These are phyloP conservation scores for Mycena galopus DNA, from an alignment of 768 basidiomycete genomes.

Conservation along the genomic window DNA sequence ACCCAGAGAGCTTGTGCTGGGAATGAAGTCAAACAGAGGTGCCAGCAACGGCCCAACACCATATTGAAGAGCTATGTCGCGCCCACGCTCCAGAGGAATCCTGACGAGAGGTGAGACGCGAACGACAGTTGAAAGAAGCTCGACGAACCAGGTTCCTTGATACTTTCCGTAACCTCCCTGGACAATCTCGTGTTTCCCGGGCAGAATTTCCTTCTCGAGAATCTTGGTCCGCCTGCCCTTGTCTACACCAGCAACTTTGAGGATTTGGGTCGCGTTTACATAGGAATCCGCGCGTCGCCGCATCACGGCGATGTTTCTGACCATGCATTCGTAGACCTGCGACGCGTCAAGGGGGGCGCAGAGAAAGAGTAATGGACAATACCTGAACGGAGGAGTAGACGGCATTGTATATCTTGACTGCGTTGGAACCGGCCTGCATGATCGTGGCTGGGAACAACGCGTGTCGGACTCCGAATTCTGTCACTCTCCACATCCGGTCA, in stretches of 20 bases:
- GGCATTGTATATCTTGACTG: constrained; percentile 93
- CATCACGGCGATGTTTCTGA: constrained; percentile 99
- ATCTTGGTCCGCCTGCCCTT: constrained; percentile 98
- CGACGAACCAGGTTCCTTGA: constrained; percentile 94
- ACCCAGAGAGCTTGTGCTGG: constrained; percentile 77
- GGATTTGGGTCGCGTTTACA: constrained; percentile 98
- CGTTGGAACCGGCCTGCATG: constrained; percentile 65
- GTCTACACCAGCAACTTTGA: constrained; percentile 98
- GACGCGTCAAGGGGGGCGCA: constrained; percentile 48
- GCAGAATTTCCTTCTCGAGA: constrained; percentile 95
- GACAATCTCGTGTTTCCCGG: constrained; percentile 96
- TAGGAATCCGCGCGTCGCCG: constrained; percentile 93
- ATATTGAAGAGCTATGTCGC: constrained; percentile 92
- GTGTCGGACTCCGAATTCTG: constrained; percentile 35
- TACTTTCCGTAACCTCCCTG: constrained; percentile 99
- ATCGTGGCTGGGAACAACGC: constrained; percentile 38
- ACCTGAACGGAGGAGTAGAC: constrained; percentile 93
- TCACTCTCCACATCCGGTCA: constrained; percentile 39
- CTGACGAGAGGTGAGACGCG: constrained; percentile 53
- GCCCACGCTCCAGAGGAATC: constrained; percentile 96
- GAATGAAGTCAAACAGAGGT: constrained; percentile 94
- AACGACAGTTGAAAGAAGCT: constrained; percentile 10
- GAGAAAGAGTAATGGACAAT: constrained; percentile 12
- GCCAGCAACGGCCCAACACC: constrained; percentile 90
- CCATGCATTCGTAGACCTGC: constrained; percentile 98